Evolutionary conservation across 805 yeast genomes (phyloP).

Genomic region (Huiozyma naganishii): DNA sequence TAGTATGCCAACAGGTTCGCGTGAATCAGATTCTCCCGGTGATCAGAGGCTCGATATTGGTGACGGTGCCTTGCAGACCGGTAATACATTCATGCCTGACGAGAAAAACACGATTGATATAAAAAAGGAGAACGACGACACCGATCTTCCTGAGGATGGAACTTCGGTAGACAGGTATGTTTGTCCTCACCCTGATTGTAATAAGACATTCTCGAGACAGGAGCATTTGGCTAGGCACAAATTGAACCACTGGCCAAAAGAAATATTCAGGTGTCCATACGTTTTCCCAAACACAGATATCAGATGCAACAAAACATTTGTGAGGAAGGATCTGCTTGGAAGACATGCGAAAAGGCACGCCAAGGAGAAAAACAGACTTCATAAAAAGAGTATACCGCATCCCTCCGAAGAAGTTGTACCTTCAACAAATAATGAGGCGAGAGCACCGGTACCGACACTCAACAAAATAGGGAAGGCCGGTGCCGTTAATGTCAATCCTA

Average conservation of each 20-base stretch:
- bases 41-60: no score
- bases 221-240: conserved; percentile 57
- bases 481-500: background rate
- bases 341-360: conserved; percentile 37
- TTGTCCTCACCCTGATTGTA: conserved; percentile 42
- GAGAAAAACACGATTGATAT: no score
- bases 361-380: conserved; percentile 5
- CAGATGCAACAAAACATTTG: conserved; percentile 49
- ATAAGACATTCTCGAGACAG: conserved; percentile 44
- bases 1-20: no score
- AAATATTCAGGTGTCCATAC: conserved; percentile 39
- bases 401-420: background rate
- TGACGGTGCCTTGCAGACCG: no score
- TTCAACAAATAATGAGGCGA: background rate
- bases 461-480: background rate
- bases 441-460: background rate
- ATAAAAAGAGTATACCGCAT: background rate
- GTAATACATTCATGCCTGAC: no score
- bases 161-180: conserved; percentile 19
- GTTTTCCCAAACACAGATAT: conserved; percentile 19
- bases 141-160: background rate
- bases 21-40: no score
- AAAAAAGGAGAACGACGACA: background rate
- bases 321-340: conserved; percentile 42
- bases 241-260: conserved; percentile 45